Percentiles rank a stretch among this genome's conserved stretches.
These are phyloP conservation scores for Magnaporthales sp. DNA, from an alignment of 2,329 filamentous ascomycete genomes.

Conservation along the genomic window DNA sequence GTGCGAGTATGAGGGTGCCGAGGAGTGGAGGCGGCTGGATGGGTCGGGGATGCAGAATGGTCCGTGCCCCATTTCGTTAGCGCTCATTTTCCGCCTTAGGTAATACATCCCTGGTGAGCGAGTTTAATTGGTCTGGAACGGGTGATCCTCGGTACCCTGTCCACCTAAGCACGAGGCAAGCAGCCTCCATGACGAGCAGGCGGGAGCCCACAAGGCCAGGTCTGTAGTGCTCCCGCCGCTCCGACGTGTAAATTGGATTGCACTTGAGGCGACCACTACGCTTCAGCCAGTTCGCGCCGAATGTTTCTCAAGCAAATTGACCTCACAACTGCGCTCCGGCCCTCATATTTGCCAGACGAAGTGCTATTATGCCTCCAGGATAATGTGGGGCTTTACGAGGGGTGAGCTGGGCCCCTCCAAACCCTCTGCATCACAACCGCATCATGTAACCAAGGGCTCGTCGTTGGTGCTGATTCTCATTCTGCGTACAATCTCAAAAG, in stretches of 20 bases:
- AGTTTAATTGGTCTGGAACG: not conserved
- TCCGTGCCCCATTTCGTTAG: not conserved
- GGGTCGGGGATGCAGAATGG: not conserved
- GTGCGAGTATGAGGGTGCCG: not conserved
- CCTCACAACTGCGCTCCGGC: conserved; percentile 91
- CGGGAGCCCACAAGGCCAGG: not conserved
- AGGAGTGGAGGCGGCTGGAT: not conserved
- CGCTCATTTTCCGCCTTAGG: not conserved
- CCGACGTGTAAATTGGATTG: not conserved
- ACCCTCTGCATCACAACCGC: not conserved
- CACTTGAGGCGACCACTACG: not conserved
- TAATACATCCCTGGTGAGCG: not conserved
- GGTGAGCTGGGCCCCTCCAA: conserved; percentile 48
- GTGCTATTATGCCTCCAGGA: conserved; percentile 94
- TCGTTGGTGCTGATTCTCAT: not conserved
- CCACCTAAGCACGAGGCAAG: not conserved
- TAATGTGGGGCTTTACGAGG: conserved; percentile 94
- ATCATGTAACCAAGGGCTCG: not conserved
- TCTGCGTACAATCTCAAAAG: conserved; percentile 32
- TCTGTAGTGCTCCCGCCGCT: not conserved
- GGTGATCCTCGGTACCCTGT: not conserved
- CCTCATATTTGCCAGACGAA: conserved; percentile 87
- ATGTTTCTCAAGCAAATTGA: conserved; percentile 98
- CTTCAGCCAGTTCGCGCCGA: conserved; percentile 42
- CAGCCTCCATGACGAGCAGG: not conserved